A percentile compares a stretch with the other conserved stretches of the same genome.
phyloP scores from a whole-genome alignment of 495 filamentous ascomycete species.

The Penicillium samsonianum region DNA sequence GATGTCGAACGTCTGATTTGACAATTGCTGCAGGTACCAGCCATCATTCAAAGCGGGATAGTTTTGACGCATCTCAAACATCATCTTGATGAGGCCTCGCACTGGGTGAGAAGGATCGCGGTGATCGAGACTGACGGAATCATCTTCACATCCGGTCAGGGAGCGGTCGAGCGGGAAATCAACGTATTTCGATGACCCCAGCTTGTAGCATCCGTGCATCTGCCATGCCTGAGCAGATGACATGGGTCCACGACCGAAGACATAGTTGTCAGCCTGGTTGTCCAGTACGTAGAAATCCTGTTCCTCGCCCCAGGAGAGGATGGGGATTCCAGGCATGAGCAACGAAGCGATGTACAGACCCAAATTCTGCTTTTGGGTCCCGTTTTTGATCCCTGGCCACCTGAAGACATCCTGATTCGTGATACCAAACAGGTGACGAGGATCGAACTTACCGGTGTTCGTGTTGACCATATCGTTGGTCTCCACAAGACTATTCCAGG shows the following conservation, averaged over 20 bases:
- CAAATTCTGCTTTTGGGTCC: conserved; percentile 46
- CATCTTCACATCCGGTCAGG: conserved; percentile 46
- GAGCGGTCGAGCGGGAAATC: conserved; percentile 45
- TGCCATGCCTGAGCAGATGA: conserved; percentile 51
- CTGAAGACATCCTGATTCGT: conserved; percentile 56
- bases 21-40: conserved; percentile 41
- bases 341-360: conserved; percentile 48
- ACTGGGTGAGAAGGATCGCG: conserved; percentile 53
- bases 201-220: conserved; percentile 51
- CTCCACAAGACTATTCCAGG: conserved; percentile 41
- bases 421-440: conserved; percentile 49
- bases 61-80: conserved; percentile 48
- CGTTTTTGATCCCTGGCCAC: conserved; percentile 52
- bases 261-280: conserved; percentile 48
- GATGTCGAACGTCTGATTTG: conserved; percentile 43
- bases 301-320: conserved; percentile 52
- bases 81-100: conserved; percentile 44
- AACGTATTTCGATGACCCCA: conserved; percentile 44
- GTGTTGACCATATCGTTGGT: conserved; percentile 51
- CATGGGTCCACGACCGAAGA: conserved; percentile 52
- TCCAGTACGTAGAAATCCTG: conserved; percentile 52
- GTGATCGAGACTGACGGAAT: conserved; percentile 52
- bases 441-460: conserved; percentile 52
- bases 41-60: conserved; percentile 53
- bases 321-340: conserved; percentile 48